A percentile compares a stretch with the other conserved stretches of the same genome.
Conservation (phyloP, 2,329 filamentous ascomycete genomes). For the Gliomastix tumulicola region DNA sequence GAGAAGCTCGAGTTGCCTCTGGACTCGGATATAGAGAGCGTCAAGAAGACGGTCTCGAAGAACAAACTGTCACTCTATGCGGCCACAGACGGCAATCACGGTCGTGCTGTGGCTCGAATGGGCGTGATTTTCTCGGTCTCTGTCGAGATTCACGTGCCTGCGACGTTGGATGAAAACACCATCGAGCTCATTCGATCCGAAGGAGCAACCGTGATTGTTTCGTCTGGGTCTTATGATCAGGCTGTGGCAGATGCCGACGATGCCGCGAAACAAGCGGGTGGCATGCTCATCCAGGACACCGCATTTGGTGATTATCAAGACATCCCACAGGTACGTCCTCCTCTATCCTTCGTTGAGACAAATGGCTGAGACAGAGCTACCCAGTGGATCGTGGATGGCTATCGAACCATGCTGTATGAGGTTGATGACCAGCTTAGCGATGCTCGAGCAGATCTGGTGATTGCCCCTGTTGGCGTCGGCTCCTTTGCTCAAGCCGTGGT, state of each 20-base stretch:
- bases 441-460: conserved; percentile 32
- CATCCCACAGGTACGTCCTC: conserved; percentile 42
- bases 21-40: conserved; percentile 12
- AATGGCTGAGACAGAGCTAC: conserved; percentile 2
- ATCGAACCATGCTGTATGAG: conserved; percentile 65
- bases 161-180: conserved; percentile 46
- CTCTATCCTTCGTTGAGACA: too few species aligned
- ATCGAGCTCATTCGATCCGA: conserved; percentile 50
- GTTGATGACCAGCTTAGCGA: conserved; percentile 49
- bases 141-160: conserved; percentile 56
- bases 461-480: conserved; percentile 67
- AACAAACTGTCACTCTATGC: conserved; percentile 38
- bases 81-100: conserved; percentile 72
- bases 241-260: conserved; percentile 42
- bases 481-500: conserved; percentile 65
- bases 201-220: conserved; percentile 50
- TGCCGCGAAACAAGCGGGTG: conserved; percentile 28
- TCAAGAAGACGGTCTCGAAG: not conserved
- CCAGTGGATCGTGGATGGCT: conserved; percentile 70
- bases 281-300: conserved; percentile 61
- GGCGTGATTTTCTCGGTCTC: conserved; percentile 48
- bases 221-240: conserved; percentile 57
- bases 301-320: conserved; percentile 56
- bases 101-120: conserved; percentile 65
- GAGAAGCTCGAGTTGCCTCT: conserved; percentile 30